Evolutionary conservation across 1,284 basidiomycete species (phyloP).

Genomic region (Marasmius tenuissimus): DNA sequence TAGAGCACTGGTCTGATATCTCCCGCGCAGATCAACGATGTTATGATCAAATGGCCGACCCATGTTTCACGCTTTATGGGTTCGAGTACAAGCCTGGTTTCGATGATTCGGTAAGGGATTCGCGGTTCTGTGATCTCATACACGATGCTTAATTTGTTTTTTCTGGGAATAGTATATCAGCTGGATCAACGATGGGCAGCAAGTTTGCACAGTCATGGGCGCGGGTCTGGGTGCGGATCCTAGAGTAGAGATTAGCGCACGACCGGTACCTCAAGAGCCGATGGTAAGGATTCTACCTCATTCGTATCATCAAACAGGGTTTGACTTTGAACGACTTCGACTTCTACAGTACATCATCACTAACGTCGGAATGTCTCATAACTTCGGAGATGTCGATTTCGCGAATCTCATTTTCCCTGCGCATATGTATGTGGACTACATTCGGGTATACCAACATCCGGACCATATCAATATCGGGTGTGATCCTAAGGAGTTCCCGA

Average conservation of each 20-base stretch:
- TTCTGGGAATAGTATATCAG: constrained; percentile 16
- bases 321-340: no score
- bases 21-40: constrained; percentile 14
- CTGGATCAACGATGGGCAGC: constrained; percentile 34
- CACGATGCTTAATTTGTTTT: neutral
- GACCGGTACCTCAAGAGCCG: constrained; percentile 70
- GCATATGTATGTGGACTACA: constrained; percentile 65
- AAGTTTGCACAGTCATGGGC: constrained; percentile 67
- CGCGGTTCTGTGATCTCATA: neutral
- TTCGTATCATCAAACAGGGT: neutral
- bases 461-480: constrained; percentile 65
- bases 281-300: constrained; percentile 42
- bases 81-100: constrained; percentile 18
- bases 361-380: constrained; percentile 68
- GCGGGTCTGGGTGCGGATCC: constrained; percentile 59
- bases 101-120: constrained; percentile 1
- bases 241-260: constrained; percentile 52
- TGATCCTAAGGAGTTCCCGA: constrained; percentile 67
- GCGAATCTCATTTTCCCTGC: constrained; percentile 51
- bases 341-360: constrained; percentile 52
- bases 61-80: constrained; percentile 13
- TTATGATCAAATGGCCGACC: constrained; percentile 10
- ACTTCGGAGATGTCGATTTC: constrained; percentile 60
- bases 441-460: constrained; percentile 68
- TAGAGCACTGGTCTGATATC: neutral